Base-by-base conservation (phyloP, 164 flowering plant genomes). In the Vitis rupestris region DNA sequence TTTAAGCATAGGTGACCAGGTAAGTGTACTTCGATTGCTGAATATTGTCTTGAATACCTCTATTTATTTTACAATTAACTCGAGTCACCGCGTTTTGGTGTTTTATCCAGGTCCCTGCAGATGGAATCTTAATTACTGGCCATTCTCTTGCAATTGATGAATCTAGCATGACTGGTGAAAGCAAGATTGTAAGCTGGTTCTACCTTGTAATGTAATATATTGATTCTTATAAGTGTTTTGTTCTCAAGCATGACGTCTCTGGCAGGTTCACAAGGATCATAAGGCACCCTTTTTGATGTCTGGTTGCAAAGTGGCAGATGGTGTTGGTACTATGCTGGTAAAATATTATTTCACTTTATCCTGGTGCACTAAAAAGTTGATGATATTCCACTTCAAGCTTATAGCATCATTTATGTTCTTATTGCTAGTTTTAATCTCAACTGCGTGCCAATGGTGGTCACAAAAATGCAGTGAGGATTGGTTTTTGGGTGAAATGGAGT, bases 131-230 rank as follows among this genome's bases (percentile, higher is more conserved):
- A 23, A 76, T 92, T 54, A 64, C 82, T 68, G 97, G 97, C 49
- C 97, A 96, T 66, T 93, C 98, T 67, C 97, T 96, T 73, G 84
- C 97, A 17, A 78, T 96, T 72, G 99, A 96, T 81, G 99, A 96
- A 81, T 96, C 99, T 64, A 93, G 99, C 78, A 96, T 96, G 98
- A 96, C 99, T 23, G 99, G 99, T 50, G 98, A 96, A 84, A 90
- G 97, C 89, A 96, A 93, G 79, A 92, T 86, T 66, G 99, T 96
- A 74, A 78, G 95, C 59, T 70, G 19, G n/a, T 47, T 3, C 55
- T 51, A 59, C 53, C 23, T 48, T 5, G 51, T 61, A 19, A 19
- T 63, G 59, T 61, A 56, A 19, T n/a, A 10, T 49, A 8, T 30
- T 54, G 1, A 3, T 31, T 71, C 3, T 48, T 64, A 37, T 7